Base-by-base conservation (phyloP, 2,329 filamentous ascomycete species). In the Falciphora oryzae region DNA sequence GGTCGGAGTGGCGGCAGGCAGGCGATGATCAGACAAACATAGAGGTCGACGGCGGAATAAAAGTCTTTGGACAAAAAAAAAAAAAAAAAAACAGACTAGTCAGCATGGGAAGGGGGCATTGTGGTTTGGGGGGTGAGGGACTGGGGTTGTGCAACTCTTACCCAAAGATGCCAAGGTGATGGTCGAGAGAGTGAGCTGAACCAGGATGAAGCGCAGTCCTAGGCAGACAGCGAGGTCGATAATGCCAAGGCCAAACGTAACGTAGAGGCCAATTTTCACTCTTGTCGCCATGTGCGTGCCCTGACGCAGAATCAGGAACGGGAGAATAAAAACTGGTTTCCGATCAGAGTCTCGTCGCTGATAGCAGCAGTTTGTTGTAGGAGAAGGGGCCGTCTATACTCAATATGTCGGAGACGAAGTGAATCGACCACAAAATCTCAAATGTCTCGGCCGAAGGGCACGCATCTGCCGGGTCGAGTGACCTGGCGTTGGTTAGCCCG, bases 1-100 rank as follows among this genome's bases (percentile, higher is more conserved):
- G 58, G 58, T 13, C 58, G 29, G 16, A 60, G 58, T 14, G 58
- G 25, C 16, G 58, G 58, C 16, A 60, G 31, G 29, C 58, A 60
- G 6, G 58, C 22, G 16, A 60, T 29, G 11, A 38, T 60, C 8
- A 60, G 58, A 27, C 31, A 60, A 16, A 60, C 7, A n/a, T 60
- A 60, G 31, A 32, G 31, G 58, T 60, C 58, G 31, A 35, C 27
- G n/a, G 8, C 31, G 29, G 31, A 60, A 35, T 60, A 60, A 6
- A 60, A 16, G 16, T 60, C 58, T 35, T 11, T 22, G 22, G 7
- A 13, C 7, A 4, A 3, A 25, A 5, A 18, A 4, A 18, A 29
- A 14, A 58, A 29, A 6, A 4, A n/a, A n/a, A n/a, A n/a, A n/a
- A n/a, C n/a, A n/a, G n/a, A n/a, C n/a, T n/a, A n/a, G n/a, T n/a